Evolutionary conservation across 108 stramenopile species (phyloP), one percentile per base, ranked within the genome.

Genomic region (Fragilariopsis cylindrus): DNA sequence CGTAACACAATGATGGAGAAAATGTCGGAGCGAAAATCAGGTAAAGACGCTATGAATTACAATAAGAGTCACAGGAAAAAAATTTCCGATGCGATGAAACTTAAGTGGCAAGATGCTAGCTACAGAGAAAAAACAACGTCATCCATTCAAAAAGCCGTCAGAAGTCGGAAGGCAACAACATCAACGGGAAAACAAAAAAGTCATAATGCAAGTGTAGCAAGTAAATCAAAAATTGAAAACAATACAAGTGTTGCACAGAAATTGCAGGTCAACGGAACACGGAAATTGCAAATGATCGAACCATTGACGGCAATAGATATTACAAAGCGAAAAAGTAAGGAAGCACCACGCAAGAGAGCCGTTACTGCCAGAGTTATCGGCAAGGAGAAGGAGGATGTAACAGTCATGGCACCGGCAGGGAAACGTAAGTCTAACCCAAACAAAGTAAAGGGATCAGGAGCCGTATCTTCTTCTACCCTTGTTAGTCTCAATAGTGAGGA

Each of bases 21-120:
- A 57, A 88, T 93, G 73, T 45, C 76, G 41, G 74, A 82, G 42
- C 78, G 88, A 12, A 54, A 45, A 21, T 53, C 19, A 43, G 18
- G 74, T 16, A 44, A 60, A 47, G 55, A 54, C 4, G 30, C 77
- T 0, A 60, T 52, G 30, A 57, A 55, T 30, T 73, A 69, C 58
- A 73, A 66, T n/a, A n/a, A 69, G 48, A 49, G 69, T 2, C 82
- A 91, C 77, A 69, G 89, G 57, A 77, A 82, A 58, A 90, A 88
- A 69, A 94, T 94, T 50, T 87, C 85, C 67, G 81, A 74, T n/a
- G 88, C 93, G 52, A 92, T 94, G 88, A 91, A 90, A 62, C 58
- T 48, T n/a, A 91, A 90, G 66, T 94, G 93, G 93, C 83, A 89
- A 77, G 89, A 94, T 83, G 77, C 78, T 12, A 80, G 79, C 43